Conservation (phyloP, 257 asterid genomes). For the Petunia secreta region DNA sequence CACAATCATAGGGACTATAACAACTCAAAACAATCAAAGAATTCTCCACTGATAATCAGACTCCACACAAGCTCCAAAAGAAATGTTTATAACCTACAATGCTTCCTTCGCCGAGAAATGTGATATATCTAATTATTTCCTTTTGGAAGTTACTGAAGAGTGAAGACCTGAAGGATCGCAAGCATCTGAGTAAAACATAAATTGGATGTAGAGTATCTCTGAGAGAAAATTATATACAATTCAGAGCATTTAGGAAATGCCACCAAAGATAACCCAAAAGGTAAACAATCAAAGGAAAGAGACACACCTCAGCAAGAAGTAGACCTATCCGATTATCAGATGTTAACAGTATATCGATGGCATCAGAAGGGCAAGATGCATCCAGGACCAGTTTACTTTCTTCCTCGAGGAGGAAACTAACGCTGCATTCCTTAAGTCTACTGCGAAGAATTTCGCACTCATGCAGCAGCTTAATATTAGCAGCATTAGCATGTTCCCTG, state of each 20-base stretch:
- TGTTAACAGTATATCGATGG: conserved; percentile 47
- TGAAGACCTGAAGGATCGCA: not conserved
- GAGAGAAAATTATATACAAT: not conserved
- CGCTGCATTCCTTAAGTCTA: conserved; percentile 62
- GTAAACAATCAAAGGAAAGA: not conserved
- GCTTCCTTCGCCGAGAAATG: not conserved
- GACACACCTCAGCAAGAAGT: conserved; percentile 63
- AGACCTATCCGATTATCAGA: conserved; percentile 52
- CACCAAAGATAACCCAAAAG: conserved; percentile 15
- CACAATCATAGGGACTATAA: not conserved
- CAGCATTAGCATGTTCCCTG: conserved; percentile 47
- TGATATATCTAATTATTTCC: not conserved
- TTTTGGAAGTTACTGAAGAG: not conserved
- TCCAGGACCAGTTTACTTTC: conserved; percentile 50
- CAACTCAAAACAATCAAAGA: not conserved
- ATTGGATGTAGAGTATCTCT: not conserved
- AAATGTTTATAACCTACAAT: conserved; percentile 1
- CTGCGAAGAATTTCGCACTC: conserved; percentile 56
- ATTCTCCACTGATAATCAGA: not conserved
- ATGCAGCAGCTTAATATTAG: conserved; percentile 55
- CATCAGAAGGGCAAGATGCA: conserved; percentile 49
- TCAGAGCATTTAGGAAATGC: conserved; percentile 17
- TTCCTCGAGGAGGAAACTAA: conserved; percentile 45
- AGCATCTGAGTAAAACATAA: conserved; percentile 8
- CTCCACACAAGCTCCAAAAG: conserved; percentile 8